Percentiles rank a stretch among this genome's conserved stretches.
phyloP scores from a whole-genome alignment of 148 eudicot genomes.

The Arbutus unedo region DNA sequence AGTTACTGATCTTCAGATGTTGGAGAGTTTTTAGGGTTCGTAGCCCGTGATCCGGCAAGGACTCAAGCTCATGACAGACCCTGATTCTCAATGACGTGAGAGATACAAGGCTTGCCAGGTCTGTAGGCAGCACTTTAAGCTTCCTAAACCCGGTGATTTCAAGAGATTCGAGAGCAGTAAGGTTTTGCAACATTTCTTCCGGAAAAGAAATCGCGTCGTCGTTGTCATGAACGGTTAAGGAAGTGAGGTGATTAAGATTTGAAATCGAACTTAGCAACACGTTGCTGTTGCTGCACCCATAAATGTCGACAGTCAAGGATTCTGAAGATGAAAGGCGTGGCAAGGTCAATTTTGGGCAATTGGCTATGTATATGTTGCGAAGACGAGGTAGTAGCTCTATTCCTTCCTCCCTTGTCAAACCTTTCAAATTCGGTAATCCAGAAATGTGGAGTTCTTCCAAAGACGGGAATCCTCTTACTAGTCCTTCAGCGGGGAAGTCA shows the following conservation, averaged over 20 bases:
- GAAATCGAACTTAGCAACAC: background rate
- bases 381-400: background rate
- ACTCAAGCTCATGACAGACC: background rate
- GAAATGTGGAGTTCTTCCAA: background rate
- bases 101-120: constrained; percentile 2
- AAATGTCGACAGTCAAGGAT: background rate
- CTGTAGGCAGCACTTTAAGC: background rate
- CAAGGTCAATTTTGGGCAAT: constrained; percentile 9
- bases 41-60: background rate
- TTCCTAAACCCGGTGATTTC: background rate
- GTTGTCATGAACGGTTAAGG: rapidly evolving
- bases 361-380: rapidly evolving
- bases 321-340: background rate
- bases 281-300: background rate
- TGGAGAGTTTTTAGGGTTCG: background rate
- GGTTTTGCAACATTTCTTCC: constrained; percentile 7
- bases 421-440: constrained; percentile 1
- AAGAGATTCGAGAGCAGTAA: background rate
- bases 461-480: background rate
- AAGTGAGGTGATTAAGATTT: background rate
- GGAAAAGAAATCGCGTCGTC: background rate
- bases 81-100: background rate
- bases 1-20: background rate
- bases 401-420: constrained; percentile 1
- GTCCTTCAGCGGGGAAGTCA: background rate